Evolutionary conservation across 1,284 basidiomycete species (phyloP).

Genomic region (Ceratobasidium sp.): DNA sequence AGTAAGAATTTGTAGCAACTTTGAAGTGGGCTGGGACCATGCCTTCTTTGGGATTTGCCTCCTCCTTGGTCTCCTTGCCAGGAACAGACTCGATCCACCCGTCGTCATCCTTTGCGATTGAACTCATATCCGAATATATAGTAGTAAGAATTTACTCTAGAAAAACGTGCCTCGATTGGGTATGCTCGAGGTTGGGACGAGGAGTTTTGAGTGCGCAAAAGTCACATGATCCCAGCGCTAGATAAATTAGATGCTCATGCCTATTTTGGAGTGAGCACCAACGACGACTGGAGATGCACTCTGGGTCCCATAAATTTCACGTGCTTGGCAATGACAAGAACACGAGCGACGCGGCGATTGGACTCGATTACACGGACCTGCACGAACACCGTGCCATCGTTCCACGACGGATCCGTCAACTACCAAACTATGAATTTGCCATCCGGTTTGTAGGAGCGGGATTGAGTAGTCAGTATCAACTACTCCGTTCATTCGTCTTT

Average conservation of each 20-base stretch:
- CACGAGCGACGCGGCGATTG: conserved; percentile 20
- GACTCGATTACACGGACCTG: conserved; percentile 19
- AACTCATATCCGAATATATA: conserved; percentile 10
- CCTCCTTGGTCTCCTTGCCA: conserved; percentile 5
- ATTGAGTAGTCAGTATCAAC: conserved; percentile 41
- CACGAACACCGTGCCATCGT: conserved; percentile 22
- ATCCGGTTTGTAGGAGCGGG: conserved; percentile 41
- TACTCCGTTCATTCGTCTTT: neutral
- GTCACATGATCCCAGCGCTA: neutral
- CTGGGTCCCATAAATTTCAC: conserved; percentile 9
- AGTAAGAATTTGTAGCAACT: neutral
- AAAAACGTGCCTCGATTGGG: neutral
- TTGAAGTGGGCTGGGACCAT: neutral
- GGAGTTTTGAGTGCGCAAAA: neutral
- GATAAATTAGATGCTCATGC: neutral
- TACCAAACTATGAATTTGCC: conserved; percentile 27
- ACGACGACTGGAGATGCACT: neutral
- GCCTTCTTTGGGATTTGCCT: conserved; percentile 8
- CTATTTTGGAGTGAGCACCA: neutral
- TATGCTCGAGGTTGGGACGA: neutral
- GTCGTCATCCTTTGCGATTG: conserved; percentile 38
- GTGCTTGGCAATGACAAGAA: conserved; percentile 18
- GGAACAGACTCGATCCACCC: conserved; percentile 38
- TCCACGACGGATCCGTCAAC: conserved; percentile 10
- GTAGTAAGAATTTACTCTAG: neutral